Conservation (phyloP, 164 flowering plant genomes). For the Annona cherimola region DNA sequence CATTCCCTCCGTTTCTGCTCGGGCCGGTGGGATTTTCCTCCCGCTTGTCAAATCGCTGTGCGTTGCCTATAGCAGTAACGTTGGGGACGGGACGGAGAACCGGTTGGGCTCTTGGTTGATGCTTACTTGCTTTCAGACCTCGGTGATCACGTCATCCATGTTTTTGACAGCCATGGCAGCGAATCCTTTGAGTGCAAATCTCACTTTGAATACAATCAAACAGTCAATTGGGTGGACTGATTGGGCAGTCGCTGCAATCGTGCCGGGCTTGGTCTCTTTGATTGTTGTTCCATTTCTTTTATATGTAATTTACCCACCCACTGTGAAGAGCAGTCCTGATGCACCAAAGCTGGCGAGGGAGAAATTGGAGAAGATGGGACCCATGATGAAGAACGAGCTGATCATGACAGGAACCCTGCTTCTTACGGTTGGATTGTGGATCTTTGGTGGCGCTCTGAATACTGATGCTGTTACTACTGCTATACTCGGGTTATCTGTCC, state of each 20-base stretch:
- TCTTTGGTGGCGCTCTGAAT: too few relatives aligned
- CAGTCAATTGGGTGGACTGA: slow-evolving; percentile 82
- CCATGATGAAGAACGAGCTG: slow-evolving; percentile 72
- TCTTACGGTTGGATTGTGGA: too few relatives aligned
- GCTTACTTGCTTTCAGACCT: slow-evolving; percentile 90
- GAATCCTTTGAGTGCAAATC: slow-evolving; percentile 77
- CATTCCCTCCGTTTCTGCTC: slow-evolving; percentile 79
- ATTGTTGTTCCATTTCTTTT: slow-evolving; percentile 69
- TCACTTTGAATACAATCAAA: slow-evolving; percentile 53
- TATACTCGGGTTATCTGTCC: too few relatives aligned
- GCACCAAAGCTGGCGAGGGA: slow-evolving; percentile 85
- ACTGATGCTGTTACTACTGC: too few relatives aligned
- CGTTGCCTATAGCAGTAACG: slow-evolving; percentile 82
- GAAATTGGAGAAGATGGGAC: slow-evolving; percentile 89
- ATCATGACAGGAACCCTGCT: slow-evolving; percentile 80
- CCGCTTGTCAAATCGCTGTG: slow-evolving; percentile 84
- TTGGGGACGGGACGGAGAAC: slow-evolving; percentile 78
- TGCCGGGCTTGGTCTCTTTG: slow-evolving; percentile 83
- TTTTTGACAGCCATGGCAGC: slow-evolving; percentile 96
- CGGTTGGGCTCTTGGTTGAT: slow-evolving; percentile 82
- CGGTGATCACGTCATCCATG: slow-evolving; percentile 82
- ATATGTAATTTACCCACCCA: slow-evolving; percentile 79
- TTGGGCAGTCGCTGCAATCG: slow-evolving; percentile 91
- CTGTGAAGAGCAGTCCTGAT: slow-evolving; percentile 81
- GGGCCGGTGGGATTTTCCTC: slow-evolving; percentile 87